phyloP scores from a whole-genome alignment of 176 grass and related monocot species.

The sorghum (Sorghum bicolor) region DNA sequence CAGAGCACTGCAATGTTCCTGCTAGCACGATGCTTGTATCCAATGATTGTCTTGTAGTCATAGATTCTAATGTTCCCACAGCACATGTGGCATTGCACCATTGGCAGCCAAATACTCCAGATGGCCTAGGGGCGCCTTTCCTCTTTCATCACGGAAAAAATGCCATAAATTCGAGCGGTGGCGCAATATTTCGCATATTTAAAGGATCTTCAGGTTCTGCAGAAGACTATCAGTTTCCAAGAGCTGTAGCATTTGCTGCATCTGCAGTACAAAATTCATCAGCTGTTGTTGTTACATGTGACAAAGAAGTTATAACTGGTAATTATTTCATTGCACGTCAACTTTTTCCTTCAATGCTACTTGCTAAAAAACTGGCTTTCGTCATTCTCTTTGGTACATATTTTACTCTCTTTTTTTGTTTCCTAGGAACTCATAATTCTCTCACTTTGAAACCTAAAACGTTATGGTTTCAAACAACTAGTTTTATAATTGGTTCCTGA shows the following conservation, averaged over 20 bases:
- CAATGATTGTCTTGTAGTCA: conserved; percentile 73
- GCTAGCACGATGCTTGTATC: conserved; percentile 82
- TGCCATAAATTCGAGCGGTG: conserved; percentile 56
- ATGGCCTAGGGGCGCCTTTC: conserved; percentile 82
- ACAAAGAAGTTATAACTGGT: conserved; percentile 98
- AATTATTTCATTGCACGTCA: conserved; percentile 30
- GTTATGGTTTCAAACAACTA: conserved; percentile 5
- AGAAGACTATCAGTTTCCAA: conserved; percentile 75
- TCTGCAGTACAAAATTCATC: conserved; percentile 56
- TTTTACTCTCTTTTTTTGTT: neutral
- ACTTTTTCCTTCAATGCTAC: neutral
- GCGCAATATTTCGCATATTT: conserved; percentile 90
- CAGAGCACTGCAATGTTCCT: conserved; percentile 80
- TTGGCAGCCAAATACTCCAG: conserved; percentile 91
- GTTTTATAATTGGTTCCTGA: conserved; percentile 7
- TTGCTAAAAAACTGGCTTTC: conserved; percentile 16
- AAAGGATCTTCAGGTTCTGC: conserved; percentile 70
- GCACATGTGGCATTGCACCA: conserved; percentile 85
- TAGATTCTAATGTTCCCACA: conserved; percentile 73
- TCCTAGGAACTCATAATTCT: neutral
- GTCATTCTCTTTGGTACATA: neutral
- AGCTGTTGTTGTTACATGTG: conserved; percentile 74
- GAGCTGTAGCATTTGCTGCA: conserved; percentile 80
- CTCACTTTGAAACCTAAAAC: conserved; percentile 17
- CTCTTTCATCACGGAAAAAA: conserved; percentile 79